Percentiles rank a stretch among this genome's conserved stretches.
phyloP scores from a whole-genome alignment of 2,329 filamentous ascomycete genomes.

The Cercospora sojina region DNA sequence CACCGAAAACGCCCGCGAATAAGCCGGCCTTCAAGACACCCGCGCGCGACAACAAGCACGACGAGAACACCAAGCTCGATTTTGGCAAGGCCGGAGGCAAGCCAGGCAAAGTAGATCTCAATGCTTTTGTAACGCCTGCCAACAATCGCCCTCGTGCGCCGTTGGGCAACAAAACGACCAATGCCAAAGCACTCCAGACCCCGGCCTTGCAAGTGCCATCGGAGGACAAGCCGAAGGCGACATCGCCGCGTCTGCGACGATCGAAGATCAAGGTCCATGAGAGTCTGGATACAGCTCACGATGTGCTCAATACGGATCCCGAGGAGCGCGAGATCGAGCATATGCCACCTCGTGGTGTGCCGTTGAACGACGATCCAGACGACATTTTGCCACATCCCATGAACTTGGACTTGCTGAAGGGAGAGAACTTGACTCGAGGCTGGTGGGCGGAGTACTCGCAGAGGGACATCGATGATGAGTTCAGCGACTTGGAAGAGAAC shows the following conservation, averaged over 20 bases:
- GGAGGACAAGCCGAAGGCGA: conserved; percentile 50
- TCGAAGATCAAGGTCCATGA: conserved; percentile 63
- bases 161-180: conserved; percentile 92
- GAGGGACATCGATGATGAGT: conserved; percentile 62
- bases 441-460: conserved; percentile 55
- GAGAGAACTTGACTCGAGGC: conserved; percentile 54
- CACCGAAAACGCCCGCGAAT: conserved; percentile 75
- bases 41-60: conserved; percentile 64
- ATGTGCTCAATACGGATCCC: conserved; percentile 25
- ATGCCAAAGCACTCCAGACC: conserved; percentile 75
- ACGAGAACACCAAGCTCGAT: conserved; percentile 72
- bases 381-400: conserved; percentile 32
- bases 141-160: conserved; percentile 76
- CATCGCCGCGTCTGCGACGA: conserved; percentile 57
- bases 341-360: conserved; percentile 70
- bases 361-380: conserved; percentile 38
- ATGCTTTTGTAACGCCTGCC: conserved; percentile 74
- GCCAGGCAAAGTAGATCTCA: conserved; percentile 58
- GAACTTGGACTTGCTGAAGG: conserved; percentile 45
- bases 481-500: conserved; percentile 66
- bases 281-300: conserved; percentile 35
- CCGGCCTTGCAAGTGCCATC: conserved; percentile 55
- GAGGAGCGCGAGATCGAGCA: conserved; percentile 82
- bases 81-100: conserved; percentile 60
- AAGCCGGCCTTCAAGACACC: conserved; percentile 75